Base-by-base conservation (phyloP, 2,329 filamentous ascomycete genomes). In the Verticillium zaregamsianum region DNA sequence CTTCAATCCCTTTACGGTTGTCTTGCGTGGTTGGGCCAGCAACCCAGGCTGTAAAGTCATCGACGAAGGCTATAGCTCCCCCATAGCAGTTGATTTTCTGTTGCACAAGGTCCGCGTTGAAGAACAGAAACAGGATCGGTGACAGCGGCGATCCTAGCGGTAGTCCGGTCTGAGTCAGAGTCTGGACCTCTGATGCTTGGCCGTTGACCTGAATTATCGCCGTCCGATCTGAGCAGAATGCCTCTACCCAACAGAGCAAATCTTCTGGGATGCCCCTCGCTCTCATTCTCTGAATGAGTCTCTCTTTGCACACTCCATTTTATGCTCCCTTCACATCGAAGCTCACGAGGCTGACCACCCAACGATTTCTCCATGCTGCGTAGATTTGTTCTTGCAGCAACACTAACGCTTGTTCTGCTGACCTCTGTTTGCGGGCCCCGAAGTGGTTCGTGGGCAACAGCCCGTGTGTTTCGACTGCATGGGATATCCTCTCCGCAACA, bases 291-390 rank as follows among this genome's bases (percentile, higher is more conserved):
- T 67, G 55, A 32, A 69, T 31, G 7, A 69, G 62, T 66, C 71
- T 61, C 55, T 74, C 69, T 62, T 74, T 75, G 28, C 65, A 74
- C 20, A 79, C 74, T 23, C 76, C 68, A 58, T 79, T 78, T 61
- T 75, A 78, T 58, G 73, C 76, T n/a, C 74, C 74, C 63, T 78
- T 77, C 2, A 79, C 67, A 66, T 78, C 71, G 58, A 78, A 78
- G 59, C 70, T 74, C 57, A 75, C 66, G 11, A 77, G 66, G 58
- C 71, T 74, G 8, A 76, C 63, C 9, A 73, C 69, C 63, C 70
- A 69, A 5, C 52, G 23, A 15, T 31, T 31, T 32, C 52, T 49
- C 20, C 61, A 35, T 17, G 60, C 57, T 37, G 23, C 55, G 60
- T 59, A 59, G 28, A 62, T 57, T 9, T 57, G 25, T 32, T 62